A percentile compares a stretch with the other conserved stretches of the same genome.
These are phyloP conservation scores for Backusella tuberculispora DNA, from an alignment of 192 early-diverging fungal species.

Conservation along the genomic window DNA sequence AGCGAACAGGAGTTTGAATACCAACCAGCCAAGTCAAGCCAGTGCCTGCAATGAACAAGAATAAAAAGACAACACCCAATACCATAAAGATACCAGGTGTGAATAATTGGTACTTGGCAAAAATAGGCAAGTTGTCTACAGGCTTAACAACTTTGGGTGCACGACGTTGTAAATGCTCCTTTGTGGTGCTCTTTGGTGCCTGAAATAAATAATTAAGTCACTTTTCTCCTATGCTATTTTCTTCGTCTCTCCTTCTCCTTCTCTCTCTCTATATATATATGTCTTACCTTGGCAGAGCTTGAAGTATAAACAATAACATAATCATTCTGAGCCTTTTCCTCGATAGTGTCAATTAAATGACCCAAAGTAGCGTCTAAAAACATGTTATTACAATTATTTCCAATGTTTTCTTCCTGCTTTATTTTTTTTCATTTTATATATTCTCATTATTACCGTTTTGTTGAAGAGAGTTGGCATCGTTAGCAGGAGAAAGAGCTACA, in stretches of 20 bases:
- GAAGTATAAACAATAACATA: constrained; percentile 45
- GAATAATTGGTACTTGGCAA: constrained; percentile 45
- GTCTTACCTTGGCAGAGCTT: constrained; percentile 33
- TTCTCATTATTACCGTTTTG: constrained; percentile 36
- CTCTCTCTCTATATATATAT: too few species aligned
- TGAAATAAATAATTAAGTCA: background rate
- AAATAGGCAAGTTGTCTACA: constrained; percentile 29
- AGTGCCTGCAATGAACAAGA: constrained; percentile 35
- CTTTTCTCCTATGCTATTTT: background rate
- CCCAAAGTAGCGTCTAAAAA: constrained; percentile 30
- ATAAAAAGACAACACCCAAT: constrained; percentile 31
- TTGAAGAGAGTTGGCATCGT: constrained; percentile 25
- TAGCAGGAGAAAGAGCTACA: constrained; percentile 18
- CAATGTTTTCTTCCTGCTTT: background rate
- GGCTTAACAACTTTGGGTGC: constrained; percentile 14
- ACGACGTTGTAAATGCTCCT: constrained; percentile 15
- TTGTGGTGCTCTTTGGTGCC: constrained; percentile 13
- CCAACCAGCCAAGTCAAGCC: constrained; percentile 40
- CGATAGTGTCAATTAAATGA: constrained; percentile 25
- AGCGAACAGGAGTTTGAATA: constrained; percentile 40
- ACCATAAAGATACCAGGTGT: constrained; percentile 43
- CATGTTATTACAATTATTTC: background rate
- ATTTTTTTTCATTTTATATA: background rate
- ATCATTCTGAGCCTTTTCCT: constrained; percentile 28
- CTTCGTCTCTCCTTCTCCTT: background rate